phyloP scores from a whole-genome alignment of 2,329 filamentous ascomycete species.

The Aspergillus eucalypticola region DNA sequence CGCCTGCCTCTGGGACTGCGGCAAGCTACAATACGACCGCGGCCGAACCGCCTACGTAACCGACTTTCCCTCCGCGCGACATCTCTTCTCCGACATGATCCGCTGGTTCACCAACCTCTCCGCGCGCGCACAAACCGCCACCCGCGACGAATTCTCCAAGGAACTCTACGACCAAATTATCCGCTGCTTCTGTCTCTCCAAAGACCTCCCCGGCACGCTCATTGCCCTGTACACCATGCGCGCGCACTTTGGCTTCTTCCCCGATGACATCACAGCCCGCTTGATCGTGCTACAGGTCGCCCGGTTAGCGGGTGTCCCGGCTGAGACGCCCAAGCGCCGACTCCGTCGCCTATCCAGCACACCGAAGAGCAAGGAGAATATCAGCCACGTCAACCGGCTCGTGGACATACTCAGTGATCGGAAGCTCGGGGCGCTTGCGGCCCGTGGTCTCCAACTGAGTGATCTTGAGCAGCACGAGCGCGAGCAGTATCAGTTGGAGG shows the following conservation, averaged over 20 bases:
- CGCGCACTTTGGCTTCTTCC: conserved; percentile 46
- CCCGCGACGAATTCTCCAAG: conserved; percentile 44
- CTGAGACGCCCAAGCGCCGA: conserved; percentile 36
- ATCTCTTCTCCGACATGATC: conserved; percentile 53
- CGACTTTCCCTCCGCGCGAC: conserved; percentile 47
- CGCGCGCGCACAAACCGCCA: conserved; percentile 28
- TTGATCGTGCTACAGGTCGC: conserved; percentile 53
- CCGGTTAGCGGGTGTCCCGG: conserved; percentile 42
- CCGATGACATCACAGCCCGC: conserved; percentile 49
- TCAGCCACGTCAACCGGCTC: conserved; percentile 47
- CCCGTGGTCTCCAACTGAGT: conserved; percentile 35
- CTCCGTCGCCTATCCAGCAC: conserved; percentile 44
- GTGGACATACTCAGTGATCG: conserved; percentile 45
- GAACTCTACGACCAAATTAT: conserved; percentile 56
- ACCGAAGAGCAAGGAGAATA: conserved; percentile 47
- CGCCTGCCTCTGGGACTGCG: conserved; percentile 63
- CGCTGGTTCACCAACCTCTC: conserved; percentile 44
- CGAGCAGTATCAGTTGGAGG: conserved; percentile 45
- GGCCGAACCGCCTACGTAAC: conserved; percentile 49
- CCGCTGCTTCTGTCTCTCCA: conserved; percentile 52
- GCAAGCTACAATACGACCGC: conserved; percentile 51
- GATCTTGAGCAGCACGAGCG: conserved; percentile 40
- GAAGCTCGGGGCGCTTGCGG: conserved; percentile 34
- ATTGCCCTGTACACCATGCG: conserved; percentile 52
- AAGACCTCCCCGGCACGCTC: conserved; percentile 52